Percentiles rank a stretch among this genome's conserved stretches.
phyloP scores from a whole-genome alignment of 2,329 filamentous ascomycete genomes.

The Plenodomus tracheiphilus region DNA sequence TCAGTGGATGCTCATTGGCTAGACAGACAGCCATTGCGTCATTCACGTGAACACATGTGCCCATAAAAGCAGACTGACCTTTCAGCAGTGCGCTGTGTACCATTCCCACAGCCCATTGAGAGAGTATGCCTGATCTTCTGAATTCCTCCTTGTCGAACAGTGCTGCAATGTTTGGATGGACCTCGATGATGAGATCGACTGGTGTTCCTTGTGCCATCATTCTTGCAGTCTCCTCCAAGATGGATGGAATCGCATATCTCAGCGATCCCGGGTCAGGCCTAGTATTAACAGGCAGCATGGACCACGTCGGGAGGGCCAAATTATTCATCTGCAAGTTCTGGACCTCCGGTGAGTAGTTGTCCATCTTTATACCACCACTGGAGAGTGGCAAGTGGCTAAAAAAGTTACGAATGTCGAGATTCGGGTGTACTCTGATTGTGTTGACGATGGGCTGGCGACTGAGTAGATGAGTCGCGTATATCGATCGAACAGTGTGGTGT shows the following conservation, averaged over 20 bases:
- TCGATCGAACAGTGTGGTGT: constrained; percentile 10
- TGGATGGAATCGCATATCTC: constrained; percentile 8
- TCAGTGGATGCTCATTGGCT: neutral
- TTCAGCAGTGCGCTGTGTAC: constrained; percentile 23
- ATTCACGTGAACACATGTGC: neutral
- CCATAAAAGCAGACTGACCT: constrained; percentile 7
- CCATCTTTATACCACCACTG: constrained; percentile 9
- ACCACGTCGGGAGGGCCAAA: constrained; percentile 27
- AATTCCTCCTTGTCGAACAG: constrained; percentile 23
- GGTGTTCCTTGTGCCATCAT: constrained; percentile 15
- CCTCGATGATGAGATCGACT: constrained; percentile 17
- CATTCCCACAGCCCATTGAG: constrained; percentile 27
- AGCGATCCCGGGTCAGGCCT: constrained; percentile 23
- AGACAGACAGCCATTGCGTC: neutral
- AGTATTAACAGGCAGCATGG: constrained; percentile 29
- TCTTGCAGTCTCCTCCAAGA: constrained; percentile 17
- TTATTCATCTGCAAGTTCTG: constrained; percentile 17
- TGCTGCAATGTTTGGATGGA: constrained; percentile 26
- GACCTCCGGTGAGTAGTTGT: constrained; percentile 10
- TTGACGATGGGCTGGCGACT: constrained; percentile 25
- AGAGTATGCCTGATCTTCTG: constrained; percentile 19
- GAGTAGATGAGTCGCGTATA: constrained; percentile 21
- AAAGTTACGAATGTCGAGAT: constrained; percentile 19
- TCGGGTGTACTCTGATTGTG: constrained; percentile 25
- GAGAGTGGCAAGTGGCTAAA: constrained; percentile 25